Evolutionary conservation across 2,329 filamentous ascomycete genomes (phyloP).

Genomic region (Penicillium brevicompactum): DNA sequence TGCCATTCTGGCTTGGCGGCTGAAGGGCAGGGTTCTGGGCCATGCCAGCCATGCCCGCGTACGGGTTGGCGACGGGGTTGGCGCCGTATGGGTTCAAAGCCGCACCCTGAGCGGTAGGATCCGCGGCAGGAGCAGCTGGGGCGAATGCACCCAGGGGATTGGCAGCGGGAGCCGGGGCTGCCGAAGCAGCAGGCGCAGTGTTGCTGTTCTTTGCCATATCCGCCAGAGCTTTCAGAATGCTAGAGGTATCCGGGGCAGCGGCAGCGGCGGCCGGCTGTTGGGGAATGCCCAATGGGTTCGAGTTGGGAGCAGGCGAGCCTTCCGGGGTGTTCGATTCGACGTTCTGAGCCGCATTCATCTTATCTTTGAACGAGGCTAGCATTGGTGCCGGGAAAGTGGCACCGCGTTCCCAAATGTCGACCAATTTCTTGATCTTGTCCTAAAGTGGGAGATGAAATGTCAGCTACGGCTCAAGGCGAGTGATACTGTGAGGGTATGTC

Average conservation of each 20-base stretch:
- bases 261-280: slow-evolving; percentile 37
- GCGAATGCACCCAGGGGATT: slow-evolving; percentile 54
- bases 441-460: slow-evolving; percentile 59
- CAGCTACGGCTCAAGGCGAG: slow-evolving; percentile 45
- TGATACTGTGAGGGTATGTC: neutral
- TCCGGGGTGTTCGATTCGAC: slow-evolving; percentile 69
- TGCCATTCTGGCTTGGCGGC: slow-evolving; percentile 44
- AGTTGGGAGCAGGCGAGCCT: slow-evolving; percentile 51
- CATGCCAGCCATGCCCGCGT: slow-evolving; percentile 49
- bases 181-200: slow-evolving; percentile 46
- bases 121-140: slow-evolving; percentile 49
- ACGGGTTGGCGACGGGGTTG: slow-evolving; percentile 47
- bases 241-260: slow-evolving; percentile 57
- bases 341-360: slow-evolving; percentile 66
- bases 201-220: slow-evolving; percentile 78
- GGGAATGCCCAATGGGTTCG: slow-evolving; percentile 40
- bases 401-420: slow-evolving; percentile 98
- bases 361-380: slow-evolving; percentile 81
- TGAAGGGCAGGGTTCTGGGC: slow-evolving; percentile 39
- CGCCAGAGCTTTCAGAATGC: slow-evolving; percentile 76
- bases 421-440: slow-evolving; percentile 93
- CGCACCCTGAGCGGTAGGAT: slow-evolving; percentile 51
- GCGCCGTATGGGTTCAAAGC: slow-evolving; percentile 56
- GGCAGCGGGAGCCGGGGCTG: slow-evolving; percentile 40
- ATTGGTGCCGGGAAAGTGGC: slow-evolving; percentile 83